Base-by-base conservation (phyloP, 805 yeast species). In the Zygoascus bituminiphila region DNA sequence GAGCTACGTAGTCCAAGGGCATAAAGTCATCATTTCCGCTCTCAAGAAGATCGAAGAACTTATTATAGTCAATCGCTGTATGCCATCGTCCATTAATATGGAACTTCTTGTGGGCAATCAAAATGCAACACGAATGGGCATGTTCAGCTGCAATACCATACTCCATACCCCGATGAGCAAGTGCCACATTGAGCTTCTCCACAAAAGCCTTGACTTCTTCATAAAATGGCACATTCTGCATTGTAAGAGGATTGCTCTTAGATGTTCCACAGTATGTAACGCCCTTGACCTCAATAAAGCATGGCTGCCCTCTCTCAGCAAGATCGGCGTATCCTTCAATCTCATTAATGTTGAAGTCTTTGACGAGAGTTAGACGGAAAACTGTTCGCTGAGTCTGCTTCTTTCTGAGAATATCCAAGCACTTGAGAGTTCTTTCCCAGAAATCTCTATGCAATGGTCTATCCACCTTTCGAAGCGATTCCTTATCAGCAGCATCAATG, bases 211-310 rank as follows among this genome's bases (percentile, higher is more conserved):
- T 80, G 61, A 95, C 91, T 63, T 88, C 97, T 54, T 87, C 95
- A 62, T 88, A 88, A 61, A 85, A 88, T 41, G 97, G 97, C 49
- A 89, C 93, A 61, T 88, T 88, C 62, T 88, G 91, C 97, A 88
- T 88, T 2, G 96, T 88, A 55, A 88, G 71, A 43, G 95, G 89
- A 60, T 88, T 87, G 29, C 93, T 89, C 62, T 86, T 84, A 42
- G 95, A 84, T 0, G 94, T 83, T 0, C 97, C 97, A 71, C 96
- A 88, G 68, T 86, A 88, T 0, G 97, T 88, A 10, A 95, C 96
- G 48, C 97, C 97, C 66, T 88, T 88, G 51, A 88, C 83, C 65
- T 88, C 97, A 51, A 88, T 84, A 57, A 88, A 85, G 39, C 95
- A 82, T 1, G 97, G 97, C 51, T 71, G 68, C 2, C 88, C 96